A percentile compares a stretch with the other conserved stretches of the same genome.
Conservation (phyloP, 257 asterid genomes). For the Ajuga chamaepitys region DNA sequence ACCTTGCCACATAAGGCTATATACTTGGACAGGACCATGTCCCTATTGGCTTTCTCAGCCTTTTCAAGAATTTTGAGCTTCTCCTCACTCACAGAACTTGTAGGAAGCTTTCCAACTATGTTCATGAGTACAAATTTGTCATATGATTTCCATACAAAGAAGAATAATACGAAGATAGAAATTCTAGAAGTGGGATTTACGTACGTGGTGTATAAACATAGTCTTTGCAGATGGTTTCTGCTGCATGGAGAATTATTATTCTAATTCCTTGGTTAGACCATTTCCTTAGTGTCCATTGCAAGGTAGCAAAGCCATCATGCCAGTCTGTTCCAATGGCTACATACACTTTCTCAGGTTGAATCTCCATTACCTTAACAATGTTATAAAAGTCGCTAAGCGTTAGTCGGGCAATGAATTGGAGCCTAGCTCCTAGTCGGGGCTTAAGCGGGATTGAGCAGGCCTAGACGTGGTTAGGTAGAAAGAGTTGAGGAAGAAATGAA, state of each 20-base stretch:
- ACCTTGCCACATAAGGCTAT: slow-evolving; percentile 38
- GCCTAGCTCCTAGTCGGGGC: no score
- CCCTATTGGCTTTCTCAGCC: slow-evolving; percentile 28
- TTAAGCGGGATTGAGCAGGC: no score
- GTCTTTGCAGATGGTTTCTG: slow-evolving; percentile 35
- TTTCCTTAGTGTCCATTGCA: slow-evolving; percentile 47
- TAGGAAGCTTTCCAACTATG: slow-evolving; percentile 53
- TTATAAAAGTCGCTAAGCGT: no score
- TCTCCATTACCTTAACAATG: slow-evolving; percentile 15
- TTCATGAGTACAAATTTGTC: neutral
- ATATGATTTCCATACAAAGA: neutral
- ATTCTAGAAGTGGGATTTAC: neutral
- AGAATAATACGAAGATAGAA: neutral
- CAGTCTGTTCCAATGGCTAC: slow-evolving; percentile 58
- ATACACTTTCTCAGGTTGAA: slow-evolving; percentile 39
- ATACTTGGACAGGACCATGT: slow-evolving; percentile 26
- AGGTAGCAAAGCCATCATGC: slow-evolving; percentile 50
- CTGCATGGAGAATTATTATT: slow-evolving; percentile 46
- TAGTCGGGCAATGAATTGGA: no score
- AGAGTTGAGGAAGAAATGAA: no score
- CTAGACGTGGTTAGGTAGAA: no score
- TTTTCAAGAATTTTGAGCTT: slow-evolving; percentile 35
- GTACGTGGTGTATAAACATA: slow-evolving; percentile 58
- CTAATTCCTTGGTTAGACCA: slow-evolving; percentile 36
- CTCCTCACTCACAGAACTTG: slow-evolving; percentile 39